These are phyloP conservation scores for Apostasia ramifera DNA, from an alignment of 106 monocot species.

Conservation along the genomic window DNA sequence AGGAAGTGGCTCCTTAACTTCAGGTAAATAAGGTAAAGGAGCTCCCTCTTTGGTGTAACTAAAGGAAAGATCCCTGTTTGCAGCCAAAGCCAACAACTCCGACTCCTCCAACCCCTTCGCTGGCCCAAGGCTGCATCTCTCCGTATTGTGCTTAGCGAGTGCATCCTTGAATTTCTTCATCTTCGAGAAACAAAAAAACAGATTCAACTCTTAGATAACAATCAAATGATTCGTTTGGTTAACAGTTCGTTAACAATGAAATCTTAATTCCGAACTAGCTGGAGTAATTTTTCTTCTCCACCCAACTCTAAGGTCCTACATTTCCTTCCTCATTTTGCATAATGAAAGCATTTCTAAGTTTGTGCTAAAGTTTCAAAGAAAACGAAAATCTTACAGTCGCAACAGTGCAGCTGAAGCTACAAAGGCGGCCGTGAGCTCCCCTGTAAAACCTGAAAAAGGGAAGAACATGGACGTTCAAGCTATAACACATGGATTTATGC, in stretches of 20 bases:
- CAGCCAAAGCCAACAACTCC: constrained; percentile 38
- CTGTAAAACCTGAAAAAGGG: constrained; percentile 97
- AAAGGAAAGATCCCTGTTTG: constrained; percentile 8
- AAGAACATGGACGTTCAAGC: constrained; percentile 87
- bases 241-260: too few species aligned
- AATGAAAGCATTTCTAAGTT: too few species aligned
- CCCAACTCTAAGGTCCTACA: background rate
- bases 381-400: constrained; percentile 59
- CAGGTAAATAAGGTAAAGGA: background rate
- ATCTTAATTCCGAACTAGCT: too few species aligned
- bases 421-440: constrained; percentile 79
- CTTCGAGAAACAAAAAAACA: constrained; percentile 11
- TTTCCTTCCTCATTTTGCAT: background rate
- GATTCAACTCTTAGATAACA: background rate
- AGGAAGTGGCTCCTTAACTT: background rate
- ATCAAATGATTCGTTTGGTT: background rate
- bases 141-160: constrained; percentile 37
- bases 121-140: constrained; percentile 19
- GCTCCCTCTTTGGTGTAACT: background rate
- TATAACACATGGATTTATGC: constrained; percentile 91
- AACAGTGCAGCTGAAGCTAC: constrained; percentile 97
- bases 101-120: constrained; percentile 45
- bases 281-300: background rate
- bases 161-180: constrained; percentile 60
- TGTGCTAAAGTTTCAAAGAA: background rate